Base-by-base conservation (phyloP, 108 stramenopile genomes). In the Cyclotella baltica region DNA sequence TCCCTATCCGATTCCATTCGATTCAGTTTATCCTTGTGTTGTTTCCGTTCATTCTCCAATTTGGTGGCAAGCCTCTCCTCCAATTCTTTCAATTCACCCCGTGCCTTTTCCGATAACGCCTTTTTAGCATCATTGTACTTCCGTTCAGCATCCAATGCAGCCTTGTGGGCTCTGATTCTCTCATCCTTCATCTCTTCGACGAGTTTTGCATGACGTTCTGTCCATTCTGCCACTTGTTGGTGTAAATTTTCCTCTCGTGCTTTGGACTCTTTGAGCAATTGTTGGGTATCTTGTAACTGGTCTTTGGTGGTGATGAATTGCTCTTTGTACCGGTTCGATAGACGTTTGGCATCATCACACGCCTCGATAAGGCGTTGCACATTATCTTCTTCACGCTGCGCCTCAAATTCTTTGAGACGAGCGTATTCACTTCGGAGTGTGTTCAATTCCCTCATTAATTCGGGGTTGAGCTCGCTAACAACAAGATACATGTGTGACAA, bases 381-480 rank as follows among this genome's bases (percentile, higher is more conserved):
- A 31, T 77, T 67, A 70, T 96, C 94, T 35, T 84, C 88, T 58
- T 87, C 78, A 33, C 94, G 73, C 69, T 93, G 90, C 0, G 76
- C 82, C 25, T 90, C 92, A 73, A 96, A 96, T n/a, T 77, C 92
- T 29, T 85, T 81, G 23, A 93, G 76, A 29, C 85, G 88, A 27
- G 65, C 67, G 67, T 93, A 92, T 67, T 96, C 94, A 53, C 88
- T 92, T 31, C 94, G 86, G 31, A 96, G 70, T 22, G 85, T 81
- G 35, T 84, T 69, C 5, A 96, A 52, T 72, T 96, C 94, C 29
- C 78, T 78, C 70, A 84, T 88, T 27, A 96, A 31, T 68, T 89
- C 87, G 0, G 94, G 92, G 81, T 96, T 96, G 19, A 96, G 70
- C 59, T 96, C 94, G 46, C 89, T 84, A 72, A 40, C n/a, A 27